These are phyloP conservation scores for Phytophthora hybrid DNA, from an alignment of 352 stramenopile species.

Conservation along the genomic window DNA sequence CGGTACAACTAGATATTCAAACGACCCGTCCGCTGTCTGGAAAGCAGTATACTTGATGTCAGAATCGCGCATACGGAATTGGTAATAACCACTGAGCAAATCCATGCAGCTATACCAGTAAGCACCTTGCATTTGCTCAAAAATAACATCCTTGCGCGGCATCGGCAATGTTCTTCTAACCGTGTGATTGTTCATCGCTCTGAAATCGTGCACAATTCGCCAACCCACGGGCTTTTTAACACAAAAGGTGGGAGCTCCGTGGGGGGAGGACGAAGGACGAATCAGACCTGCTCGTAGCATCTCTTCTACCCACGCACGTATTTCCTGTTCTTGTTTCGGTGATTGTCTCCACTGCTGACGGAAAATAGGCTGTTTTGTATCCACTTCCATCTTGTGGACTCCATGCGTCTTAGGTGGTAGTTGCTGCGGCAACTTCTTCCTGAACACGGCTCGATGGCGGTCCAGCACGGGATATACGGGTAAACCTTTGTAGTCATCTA, in stretches of 20 bases:
- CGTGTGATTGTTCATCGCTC: constrained; percentile 22
- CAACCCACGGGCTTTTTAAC: constrained; percentile 34
- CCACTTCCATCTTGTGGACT: no score
- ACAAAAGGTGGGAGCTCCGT: no score
- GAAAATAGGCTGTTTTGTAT: no score
- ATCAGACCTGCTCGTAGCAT: no score
- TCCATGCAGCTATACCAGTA: constrained; percentile 32
- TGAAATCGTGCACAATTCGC: constrained; percentile 38
- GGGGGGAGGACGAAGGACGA: no score
- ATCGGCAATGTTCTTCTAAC: constrained; percentile 18
- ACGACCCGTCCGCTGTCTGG: constrained; percentile 30
- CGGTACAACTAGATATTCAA: constrained; percentile 28
- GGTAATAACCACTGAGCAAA: constrained; percentile 34
- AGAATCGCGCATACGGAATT: constrained; percentile 32
- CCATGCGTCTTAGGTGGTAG: no score
- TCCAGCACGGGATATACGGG: no score
- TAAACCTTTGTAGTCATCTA: no score
- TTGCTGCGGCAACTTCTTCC: no score
- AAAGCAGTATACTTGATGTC: constrained; percentile 22
- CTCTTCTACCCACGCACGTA: no score
- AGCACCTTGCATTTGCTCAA: constrained; percentile 20
- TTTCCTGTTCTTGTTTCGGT: no score
- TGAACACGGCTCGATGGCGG: no score
- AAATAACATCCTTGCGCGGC: constrained; percentile 34
- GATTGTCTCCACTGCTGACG: neutral